These are phyloP conservation scores for Dendrobium chrysotoxum DNA, from an alignment of 106 monocot genomes.

Conservation along the genomic window DNA sequence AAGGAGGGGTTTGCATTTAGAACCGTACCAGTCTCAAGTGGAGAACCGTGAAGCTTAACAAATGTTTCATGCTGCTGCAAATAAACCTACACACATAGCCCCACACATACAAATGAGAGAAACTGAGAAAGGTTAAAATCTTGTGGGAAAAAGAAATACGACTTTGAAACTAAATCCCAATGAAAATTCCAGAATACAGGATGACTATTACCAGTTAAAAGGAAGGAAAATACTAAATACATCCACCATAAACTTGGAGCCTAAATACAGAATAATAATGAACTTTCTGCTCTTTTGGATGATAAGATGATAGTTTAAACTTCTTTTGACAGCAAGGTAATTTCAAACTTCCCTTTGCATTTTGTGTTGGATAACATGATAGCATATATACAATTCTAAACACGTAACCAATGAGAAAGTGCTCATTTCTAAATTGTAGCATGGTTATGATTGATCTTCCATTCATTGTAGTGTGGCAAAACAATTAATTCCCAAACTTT, in stretches of 20 bases:
- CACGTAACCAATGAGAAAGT: background rate
- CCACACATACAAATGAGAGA: too few relatives aligned
- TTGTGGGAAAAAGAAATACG: background rate
- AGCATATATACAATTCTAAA: background rate
- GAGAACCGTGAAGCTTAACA: background rate
- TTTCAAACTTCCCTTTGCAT: background rate
- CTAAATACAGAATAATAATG: background rate
- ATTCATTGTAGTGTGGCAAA: background rate
- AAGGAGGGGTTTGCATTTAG: background rate
- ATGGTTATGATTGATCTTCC: background rate
- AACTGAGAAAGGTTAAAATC: background rate
- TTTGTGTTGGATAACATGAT: background rate
- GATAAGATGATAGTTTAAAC: background rate
- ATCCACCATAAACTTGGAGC: too few relatives aligned
- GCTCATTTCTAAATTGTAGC: background rate
- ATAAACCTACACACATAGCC: background rate
- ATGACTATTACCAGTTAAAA: too few relatives aligned
- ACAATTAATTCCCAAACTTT: background rate
- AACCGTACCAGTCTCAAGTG: background rate
- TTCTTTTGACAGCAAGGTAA: background rate
- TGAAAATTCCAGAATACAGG: background rate
- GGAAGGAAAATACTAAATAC: too few relatives aligned
- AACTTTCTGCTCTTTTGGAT: background rate
- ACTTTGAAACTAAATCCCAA: background rate
- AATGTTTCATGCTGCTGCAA: slow-evolving; percentile 1